Percentiles rank a stretch among this genome's conserved stretches.
These are phyloP conservation scores for Onygenales sp. DNA, from an alignment of 2,329 filamentous ascomycete species.

Conservation along the genomic window DNA sequence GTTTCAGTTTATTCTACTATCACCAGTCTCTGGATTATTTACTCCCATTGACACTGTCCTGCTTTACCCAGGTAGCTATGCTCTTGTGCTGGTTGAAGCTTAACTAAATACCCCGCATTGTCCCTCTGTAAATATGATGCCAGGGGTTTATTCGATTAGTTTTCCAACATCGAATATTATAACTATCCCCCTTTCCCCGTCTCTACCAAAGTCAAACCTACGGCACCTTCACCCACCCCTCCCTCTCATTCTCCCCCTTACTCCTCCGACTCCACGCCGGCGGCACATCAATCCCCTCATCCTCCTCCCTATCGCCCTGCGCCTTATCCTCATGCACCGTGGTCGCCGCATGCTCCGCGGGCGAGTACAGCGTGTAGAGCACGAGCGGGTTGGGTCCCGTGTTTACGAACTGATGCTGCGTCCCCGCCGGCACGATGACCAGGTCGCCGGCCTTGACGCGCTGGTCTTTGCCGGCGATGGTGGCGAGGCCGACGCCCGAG, in stretches of 20 bases:
- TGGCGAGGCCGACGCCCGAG: slow-evolving; percentile 48
- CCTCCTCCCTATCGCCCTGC: slow-evolving; percentile 53
- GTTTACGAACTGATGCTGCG: slow-evolving; percentile 57
- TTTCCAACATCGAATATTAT: not conserved
- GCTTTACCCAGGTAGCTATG: too few relatives aligned
- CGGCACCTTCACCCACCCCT: slow-evolving; percentile 36
- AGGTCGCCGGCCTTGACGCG: slow-evolving; percentile 46
- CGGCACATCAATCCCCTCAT: slow-evolving; percentile 51
- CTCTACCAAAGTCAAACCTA: not conserved
- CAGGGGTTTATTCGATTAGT: not conserved
- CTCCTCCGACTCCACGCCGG: slow-evolving; percentile 49
- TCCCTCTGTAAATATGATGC: not conserved
- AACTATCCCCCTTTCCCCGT: not conserved
- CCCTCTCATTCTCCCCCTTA: slow-evolving; percentile 50
- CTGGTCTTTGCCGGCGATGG: slow-evolving; percentile 50
- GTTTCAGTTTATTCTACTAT: too few relatives aligned
- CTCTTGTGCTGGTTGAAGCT: too few relatives aligned
- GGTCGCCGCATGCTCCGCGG: slow-evolving; percentile 51
- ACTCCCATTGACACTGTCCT: too few relatives aligned
- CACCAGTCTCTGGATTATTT: too few relatives aligned
- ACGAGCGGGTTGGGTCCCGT: slow-evolving; percentile 50
- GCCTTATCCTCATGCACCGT: slow-evolving; percentile 56
- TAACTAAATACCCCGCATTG: too few relatives aligned
- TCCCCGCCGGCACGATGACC: slow-evolving; percentile 55
- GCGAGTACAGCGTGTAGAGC: slow-evolving; percentile 54